Conservation (phyloP, 2,329 filamentous ascomycete genomes). For the Anisogramma anomala region DNA sequence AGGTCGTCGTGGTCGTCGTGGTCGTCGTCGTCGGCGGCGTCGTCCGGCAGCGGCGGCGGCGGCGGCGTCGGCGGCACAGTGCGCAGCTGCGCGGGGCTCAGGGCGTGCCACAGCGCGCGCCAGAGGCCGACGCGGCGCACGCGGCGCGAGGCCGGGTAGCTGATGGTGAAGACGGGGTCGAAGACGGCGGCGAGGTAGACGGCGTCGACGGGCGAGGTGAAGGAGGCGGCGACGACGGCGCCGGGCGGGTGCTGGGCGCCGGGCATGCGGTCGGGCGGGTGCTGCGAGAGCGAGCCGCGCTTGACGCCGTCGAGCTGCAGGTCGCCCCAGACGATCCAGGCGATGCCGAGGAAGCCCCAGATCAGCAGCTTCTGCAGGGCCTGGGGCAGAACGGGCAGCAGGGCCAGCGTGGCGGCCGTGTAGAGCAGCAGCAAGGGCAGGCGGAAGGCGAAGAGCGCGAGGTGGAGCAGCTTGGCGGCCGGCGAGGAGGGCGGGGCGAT, state of each 20-base stretch:
- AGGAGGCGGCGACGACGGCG: slow-evolving; percentile 78
- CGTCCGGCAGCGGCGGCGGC: slow-evolving; percentile 51
- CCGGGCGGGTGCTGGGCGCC: slow-evolving; percentile 45
- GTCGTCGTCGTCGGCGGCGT: too few species aligned
- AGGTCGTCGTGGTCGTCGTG: slow-evolving; percentile 34
- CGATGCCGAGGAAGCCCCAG: slow-evolving; percentile 78
- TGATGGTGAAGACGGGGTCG: slow-evolving; percentile 84
- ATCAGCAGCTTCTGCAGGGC: slow-evolving; percentile 67
- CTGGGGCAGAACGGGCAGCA: slow-evolving; percentile 47
- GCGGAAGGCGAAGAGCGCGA: slow-evolving; percentile 68
- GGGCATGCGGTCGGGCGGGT: slow-evolving; percentile 63
- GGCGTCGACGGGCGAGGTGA: slow-evolving; percentile 85
- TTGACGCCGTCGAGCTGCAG: slow-evolving; percentile 96
- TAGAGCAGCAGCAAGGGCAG: slow-evolving; percentile 65
- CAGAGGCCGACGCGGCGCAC: slow-evolving; percentile 70
- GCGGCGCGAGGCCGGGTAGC: slow-evolving; percentile 61
- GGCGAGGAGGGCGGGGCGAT: slow-evolving; percentile 54
- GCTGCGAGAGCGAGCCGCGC: slow-evolving; percentile 71
- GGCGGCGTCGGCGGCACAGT: slow-evolving; percentile 30
- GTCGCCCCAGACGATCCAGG: slow-evolving; percentile 96
- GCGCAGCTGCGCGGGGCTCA: slow-evolving; percentile 43
- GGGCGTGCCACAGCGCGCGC: slow-evolving; percentile 61
- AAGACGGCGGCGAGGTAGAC: slow-evolving; percentile 93
- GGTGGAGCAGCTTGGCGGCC: slow-evolving; percentile 51
- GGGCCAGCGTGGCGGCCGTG: slow-evolving; percentile 57